Evolutionary conservation across 1,139 yeast genomes (phyloP).

Genomic region (Lizanozyma gosingica): DNA sequence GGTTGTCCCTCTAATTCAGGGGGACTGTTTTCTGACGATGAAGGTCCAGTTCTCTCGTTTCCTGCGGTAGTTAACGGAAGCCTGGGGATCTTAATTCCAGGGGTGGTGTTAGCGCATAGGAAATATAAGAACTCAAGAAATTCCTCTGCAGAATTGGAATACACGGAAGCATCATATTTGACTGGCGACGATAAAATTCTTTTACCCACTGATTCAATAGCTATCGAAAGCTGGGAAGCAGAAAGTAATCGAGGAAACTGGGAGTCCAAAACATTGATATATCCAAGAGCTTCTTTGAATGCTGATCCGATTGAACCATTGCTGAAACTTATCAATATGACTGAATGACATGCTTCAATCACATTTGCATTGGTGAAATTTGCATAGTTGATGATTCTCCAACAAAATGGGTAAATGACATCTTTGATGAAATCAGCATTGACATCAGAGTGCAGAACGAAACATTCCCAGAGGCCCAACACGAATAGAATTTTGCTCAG

Average conservation of each 20-base stretch:
- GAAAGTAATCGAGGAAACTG: conserved; percentile 56
- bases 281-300: conserved; percentile 25
- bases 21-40: background rate
- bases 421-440: conserved; percentile 18
- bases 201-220: conserved; percentile 49
- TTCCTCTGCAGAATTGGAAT: conserved; percentile 22
- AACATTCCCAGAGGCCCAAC: conserved; percentile 51
- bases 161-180: conserved; percentile 15
- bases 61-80: conserved; percentile 6
- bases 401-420: conserved; percentile 34
- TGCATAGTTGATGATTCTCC: conserved; percentile 29
- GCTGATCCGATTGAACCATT: conserved; percentile 13
- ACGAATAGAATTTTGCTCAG: conserved; percentile 47
- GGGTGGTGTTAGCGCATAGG: conserved; percentile 23
- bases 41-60: background rate
- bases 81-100: conserved; percentile 24
- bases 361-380: conserved; percentile 24
- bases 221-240: conserved; percentile 47
- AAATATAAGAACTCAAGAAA: conserved; percentile 33
- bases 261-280: conserved; percentile 21
- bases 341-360: conserved; percentile 63
- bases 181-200: conserved; percentile 39
- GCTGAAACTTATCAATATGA: conserved; percentile 36
- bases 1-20: conserved; percentile 2
- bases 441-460: conserved; percentile 28